Evolutionary conservation across 2,329 filamentous ascomycete genomes (phyloP).

Genomic region (Byssothecium circinans): DNA sequence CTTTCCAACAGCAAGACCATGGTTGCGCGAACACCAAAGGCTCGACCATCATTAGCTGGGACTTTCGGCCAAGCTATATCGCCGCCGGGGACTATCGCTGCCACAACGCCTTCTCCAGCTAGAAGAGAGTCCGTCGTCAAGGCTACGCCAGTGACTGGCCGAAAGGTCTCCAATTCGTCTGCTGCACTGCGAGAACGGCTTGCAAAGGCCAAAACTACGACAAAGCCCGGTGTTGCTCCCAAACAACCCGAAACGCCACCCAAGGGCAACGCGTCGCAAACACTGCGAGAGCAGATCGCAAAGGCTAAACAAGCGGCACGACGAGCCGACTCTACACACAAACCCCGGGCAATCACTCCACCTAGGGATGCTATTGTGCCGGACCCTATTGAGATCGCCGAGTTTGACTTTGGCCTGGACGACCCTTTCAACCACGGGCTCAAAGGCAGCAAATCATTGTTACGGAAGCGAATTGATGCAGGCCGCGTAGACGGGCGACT

Average conservation of each 20-base stretch:
- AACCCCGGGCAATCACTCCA: slow-evolving; percentile 28
- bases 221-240: slow-evolving; percentile 37
- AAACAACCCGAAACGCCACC: slow-evolving; percentile 17
- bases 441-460: slow-evolving; percentile 65
- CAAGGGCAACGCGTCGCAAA: slow-evolving; percentile 70
- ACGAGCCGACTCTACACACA: slow-evolving; percentile 23
- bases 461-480: slow-evolving; percentile 70
- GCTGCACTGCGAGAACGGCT: slow-evolving; percentile 84
- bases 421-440: slow-evolving; percentile 71
- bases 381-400: slow-evolving; percentile 25
- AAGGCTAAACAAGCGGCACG: slow-evolving; percentile 80
- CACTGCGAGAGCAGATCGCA: slow-evolving; percentile 87
- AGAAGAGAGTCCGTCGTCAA: slow-evolving; percentile 19
- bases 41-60: slow-evolving; percentile 35
- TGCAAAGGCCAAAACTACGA: slow-evolving; percentile 85
- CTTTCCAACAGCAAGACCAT: slow-evolving; percentile 42
- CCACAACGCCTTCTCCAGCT: slow-evolving; percentile 21
- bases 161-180: slow-evolving; percentile 68
- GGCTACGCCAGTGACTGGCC: slow-evolving; percentile 36
- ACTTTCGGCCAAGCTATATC: slow-evolving; percentile 41
- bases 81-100: slow-evolving; percentile 22
- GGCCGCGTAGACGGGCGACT: slow-evolving; percentile 78
- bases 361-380: slow-evolving; percentile 34
- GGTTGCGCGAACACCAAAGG: slow-evolving; percentile 36
- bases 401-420: slow-evolving; percentile 61